A percentile compares a stretch with the other conserved stretches of the same genome.
These are phyloP conservation scores for Pisolithus tinctorius DNA, from an alignment of 768 basidiomycete genomes.

Conservation along the genomic window DNA sequence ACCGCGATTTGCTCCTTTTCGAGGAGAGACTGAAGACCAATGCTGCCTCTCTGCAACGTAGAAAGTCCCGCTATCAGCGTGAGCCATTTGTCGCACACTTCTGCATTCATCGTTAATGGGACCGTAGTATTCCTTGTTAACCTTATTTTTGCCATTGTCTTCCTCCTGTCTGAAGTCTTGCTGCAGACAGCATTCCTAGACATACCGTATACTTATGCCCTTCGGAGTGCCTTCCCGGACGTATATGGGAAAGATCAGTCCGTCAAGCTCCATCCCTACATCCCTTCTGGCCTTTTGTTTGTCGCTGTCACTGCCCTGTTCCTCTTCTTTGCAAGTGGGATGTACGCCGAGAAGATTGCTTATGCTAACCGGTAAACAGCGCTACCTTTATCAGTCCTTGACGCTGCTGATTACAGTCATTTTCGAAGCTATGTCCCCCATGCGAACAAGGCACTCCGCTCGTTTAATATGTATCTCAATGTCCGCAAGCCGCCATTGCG, in stretches of 20 bases:
- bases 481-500: slow-evolving; percentile 74
- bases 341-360: slow-evolving; percentile 93
- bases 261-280: slow-evolving; percentile 60
- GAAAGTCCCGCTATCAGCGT: slow-evolving; percentile 84
- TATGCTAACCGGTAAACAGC: slow-evolving; percentile 86
- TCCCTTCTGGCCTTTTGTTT: slow-evolving; percentile 74
- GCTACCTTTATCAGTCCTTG: slow-evolving; percentile 7
- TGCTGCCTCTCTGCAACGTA: slow-evolving; percentile 68
- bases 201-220: slow-evolving; percentile 49
- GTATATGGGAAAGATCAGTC: slow-evolving; percentile 34
- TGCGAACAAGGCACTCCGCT: slow-evolving; percentile 84
- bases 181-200: slow-evolving; percentile 61
- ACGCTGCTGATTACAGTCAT: slow-evolving; percentile 9
- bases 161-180: slow-evolving; percentile 72
- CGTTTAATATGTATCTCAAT: slow-evolving; percentile 96
- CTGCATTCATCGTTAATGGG: slow-evolving; percentile 13
- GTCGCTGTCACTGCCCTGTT: slow-evolving; percentile 86
- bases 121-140: slow-evolving; percentile 66
- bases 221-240: slow-evolving; percentile 47
- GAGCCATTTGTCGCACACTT: slow-evolving; percentile 23
- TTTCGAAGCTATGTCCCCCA: slow-evolving; percentile 85
- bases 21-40: slow-evolving; percentile 97
- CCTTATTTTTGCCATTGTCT: slow-evolving; percentile 57
- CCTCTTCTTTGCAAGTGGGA: slow-evolving; percentile 93
- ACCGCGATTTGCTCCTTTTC: slow-evolving; percentile 83